Conservation (phyloP, 1,284 basidiomycete species). For the Inonotus hispidus region DNA sequence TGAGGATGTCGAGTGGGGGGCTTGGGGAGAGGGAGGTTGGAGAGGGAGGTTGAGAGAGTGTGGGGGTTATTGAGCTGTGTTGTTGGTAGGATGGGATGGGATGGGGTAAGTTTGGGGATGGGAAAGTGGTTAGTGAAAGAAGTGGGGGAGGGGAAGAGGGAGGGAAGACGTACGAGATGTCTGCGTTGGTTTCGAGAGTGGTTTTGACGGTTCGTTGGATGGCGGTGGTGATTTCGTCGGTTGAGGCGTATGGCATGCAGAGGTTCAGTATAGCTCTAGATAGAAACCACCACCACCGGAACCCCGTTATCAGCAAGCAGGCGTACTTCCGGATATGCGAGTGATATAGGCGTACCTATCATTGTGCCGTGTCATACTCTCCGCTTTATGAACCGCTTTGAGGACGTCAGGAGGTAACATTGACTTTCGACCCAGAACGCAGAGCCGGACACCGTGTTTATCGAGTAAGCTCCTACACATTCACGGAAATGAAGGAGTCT, state of each 20-base stretch:
- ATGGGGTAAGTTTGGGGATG: too few species aligned
- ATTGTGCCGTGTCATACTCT: constrained; percentile 76
- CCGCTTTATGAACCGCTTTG: constrained; percentile 67
- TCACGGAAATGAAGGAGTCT: neutral
- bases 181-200: constrained; percentile 36
- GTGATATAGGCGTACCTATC: constrained; percentile 42
- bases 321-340: neutral
- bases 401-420: constrained; percentile 79
- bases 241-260: constrained; percentile 90
- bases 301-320: too few species aligned
- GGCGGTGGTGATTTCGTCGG: constrained; percentile 87
- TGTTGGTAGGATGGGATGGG: too few species aligned
- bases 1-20: constrained; percentile 84
- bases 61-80: too few species aligned
- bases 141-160: too few species aligned
- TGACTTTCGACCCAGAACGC: constrained; percentile 73
- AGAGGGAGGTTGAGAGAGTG: neutral
- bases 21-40: constrained; percentile 56
- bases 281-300: too few species aligned
- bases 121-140: too few species aligned
- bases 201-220: constrained; percentile 54
- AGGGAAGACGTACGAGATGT: constrained; percentile 25
- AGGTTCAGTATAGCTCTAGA: constrained; percentile 85
- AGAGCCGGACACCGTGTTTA: constrained; percentile 78
- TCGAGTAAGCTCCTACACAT: constrained; percentile 68